phyloP scores from a whole-genome alignment of 2,329 filamentous ascomycete genomes.

The Sporothrix protearum region DNA sequence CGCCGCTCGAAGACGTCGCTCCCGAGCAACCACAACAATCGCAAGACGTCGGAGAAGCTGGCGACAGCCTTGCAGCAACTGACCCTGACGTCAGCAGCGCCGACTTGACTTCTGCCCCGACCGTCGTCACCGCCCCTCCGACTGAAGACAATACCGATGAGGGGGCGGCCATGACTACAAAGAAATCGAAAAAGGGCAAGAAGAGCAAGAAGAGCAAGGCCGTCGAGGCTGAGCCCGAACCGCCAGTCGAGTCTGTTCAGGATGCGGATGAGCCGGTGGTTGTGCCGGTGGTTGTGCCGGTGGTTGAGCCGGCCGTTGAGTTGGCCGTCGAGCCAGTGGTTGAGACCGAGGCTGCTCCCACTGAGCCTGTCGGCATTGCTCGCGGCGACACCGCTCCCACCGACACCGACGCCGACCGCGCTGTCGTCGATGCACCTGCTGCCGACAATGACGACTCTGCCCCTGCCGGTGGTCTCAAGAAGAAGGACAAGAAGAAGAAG shows the following conservation, averaged over 20 bases:
- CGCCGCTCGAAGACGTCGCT: neutral
- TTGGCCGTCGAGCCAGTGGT: neutral
- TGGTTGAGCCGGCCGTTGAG: neutral
- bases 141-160: neutral
- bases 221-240: neutral
- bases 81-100: constrained; percentile 16
- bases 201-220: constrained; percentile 20
- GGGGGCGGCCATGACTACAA: neutral
- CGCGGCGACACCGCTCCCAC: too few species aligned
- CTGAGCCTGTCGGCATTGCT: too few species aligned
- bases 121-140: neutral
- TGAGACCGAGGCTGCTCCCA: too few species aligned
- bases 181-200: constrained; percentile 11
- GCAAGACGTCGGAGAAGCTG: constrained; percentile 13
- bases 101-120: neutral
- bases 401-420: neutral
- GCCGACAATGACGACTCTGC: constrained; percentile 1
- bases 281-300: neutral
- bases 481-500: constrained; percentile 20
- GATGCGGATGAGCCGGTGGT: neutral
- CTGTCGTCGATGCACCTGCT: neutral
- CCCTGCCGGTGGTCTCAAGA: neutral
- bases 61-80: constrained; percentile 22
- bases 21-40: neutral
- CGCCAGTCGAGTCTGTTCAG: neutral